Conservation (phyloP, 2,329 filamentous ascomycete genomes). For the Graphium sp. region DNA sequence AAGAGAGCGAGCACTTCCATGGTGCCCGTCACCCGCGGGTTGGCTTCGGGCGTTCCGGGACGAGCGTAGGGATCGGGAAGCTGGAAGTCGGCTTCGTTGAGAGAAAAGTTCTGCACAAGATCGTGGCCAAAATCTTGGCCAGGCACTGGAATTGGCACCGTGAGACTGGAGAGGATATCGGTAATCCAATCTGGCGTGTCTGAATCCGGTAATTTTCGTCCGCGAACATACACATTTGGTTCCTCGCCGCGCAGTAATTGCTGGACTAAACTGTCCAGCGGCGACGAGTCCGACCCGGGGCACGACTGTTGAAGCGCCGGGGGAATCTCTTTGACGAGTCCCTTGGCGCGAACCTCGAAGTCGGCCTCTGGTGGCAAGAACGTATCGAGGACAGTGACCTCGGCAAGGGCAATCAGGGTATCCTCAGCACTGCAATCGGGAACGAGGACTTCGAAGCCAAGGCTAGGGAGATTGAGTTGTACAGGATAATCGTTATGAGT, state of each 20-base stretch:
- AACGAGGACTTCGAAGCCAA: conserved; percentile 74
- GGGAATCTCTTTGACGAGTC: conserved; percentile 57
- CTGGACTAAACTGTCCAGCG: conserved; percentile 65
- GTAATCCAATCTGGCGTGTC: conserved; percentile 70
- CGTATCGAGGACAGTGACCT: conserved; percentile 52
- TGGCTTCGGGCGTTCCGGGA: conserved; percentile 52
- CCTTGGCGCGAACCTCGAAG: conserved; percentile 53
- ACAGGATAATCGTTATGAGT: conserved; percentile 67
- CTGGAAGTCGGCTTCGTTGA: conserved; percentile 72
- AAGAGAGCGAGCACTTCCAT: conserved; percentile 65
- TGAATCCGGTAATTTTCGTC: conserved; percentile 47
- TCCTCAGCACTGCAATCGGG: conserved; percentile 61
- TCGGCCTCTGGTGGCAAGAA: conserved; percentile 50
- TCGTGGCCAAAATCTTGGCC: conserved; percentile 60
- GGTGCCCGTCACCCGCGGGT: conserved; percentile 68
- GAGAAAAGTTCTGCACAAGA: conserved; percentile 72
- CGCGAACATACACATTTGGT: conserved; percentile 69
- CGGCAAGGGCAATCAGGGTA: conserved; percentile 61
- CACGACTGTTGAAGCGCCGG: conserved; percentile 56
- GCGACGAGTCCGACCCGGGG: conserved; percentile 62
- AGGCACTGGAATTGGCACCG: conserved; percentile 69
- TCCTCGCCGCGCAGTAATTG: conserved; percentile 69
- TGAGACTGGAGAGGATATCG: conserved; percentile 65
- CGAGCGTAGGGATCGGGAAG: conserved; percentile 69
- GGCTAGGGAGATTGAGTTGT: conserved; percentile 56